A percentile compares a stretch with the other conserved stretches of the same genome.
phyloP scores from a whole-genome alignment of 1,139 yeast species.

The Meyerozyma smithsonii region DNA sequence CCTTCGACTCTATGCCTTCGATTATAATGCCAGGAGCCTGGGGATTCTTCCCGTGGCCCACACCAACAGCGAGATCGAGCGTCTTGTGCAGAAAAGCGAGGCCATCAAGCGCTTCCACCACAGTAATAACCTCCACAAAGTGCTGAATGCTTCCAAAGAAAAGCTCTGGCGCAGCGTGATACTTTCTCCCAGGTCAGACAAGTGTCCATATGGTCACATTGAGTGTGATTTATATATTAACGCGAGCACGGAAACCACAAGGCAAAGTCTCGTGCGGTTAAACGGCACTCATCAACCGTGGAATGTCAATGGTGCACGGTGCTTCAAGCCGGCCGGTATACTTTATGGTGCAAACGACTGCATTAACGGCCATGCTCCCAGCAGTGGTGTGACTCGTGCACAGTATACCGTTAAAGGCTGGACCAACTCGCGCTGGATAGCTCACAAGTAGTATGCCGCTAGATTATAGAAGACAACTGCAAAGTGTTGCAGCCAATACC shows the following conservation, averaged over 20 bases:
- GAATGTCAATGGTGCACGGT: not conserved
- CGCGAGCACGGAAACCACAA: constrained; percentile 8
- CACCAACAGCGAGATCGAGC: constrained; percentile 19
- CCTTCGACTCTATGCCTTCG: constrained; percentile 44
- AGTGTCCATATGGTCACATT: constrained; percentile 23
- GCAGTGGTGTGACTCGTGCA: constrained; percentile 32
- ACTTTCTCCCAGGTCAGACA: constrained; percentile 42
- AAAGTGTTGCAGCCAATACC: no score
- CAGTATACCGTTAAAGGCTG: constrained; percentile 55
- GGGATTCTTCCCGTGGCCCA: constrained; percentile 28
- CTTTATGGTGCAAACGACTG: constrained; percentile 18
- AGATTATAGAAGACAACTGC: not conserved
- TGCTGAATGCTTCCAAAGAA: constrained; percentile 37
- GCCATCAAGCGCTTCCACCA: constrained; percentile 23
- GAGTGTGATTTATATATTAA: constrained; percentile 19
- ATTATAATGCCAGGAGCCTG: constrained; percentile 30
- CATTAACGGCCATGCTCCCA: constrained; percentile 34
- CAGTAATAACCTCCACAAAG: constrained; percentile 21
- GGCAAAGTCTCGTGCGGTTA: not conserved
- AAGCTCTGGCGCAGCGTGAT: constrained; percentile 49
- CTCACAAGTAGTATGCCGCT: not conserved
- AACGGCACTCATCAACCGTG: constrained; percentile 1
- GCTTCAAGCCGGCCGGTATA: constrained; percentile 35
- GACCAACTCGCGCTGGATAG: constrained; percentile 46
- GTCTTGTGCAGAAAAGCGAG: not conserved